Evolutionary conservation across 2,329 filamentous ascomycete species (phyloP), one percentile per base, ranked within the genome.

Genomic region (Sarocladium strictum): DNA sequence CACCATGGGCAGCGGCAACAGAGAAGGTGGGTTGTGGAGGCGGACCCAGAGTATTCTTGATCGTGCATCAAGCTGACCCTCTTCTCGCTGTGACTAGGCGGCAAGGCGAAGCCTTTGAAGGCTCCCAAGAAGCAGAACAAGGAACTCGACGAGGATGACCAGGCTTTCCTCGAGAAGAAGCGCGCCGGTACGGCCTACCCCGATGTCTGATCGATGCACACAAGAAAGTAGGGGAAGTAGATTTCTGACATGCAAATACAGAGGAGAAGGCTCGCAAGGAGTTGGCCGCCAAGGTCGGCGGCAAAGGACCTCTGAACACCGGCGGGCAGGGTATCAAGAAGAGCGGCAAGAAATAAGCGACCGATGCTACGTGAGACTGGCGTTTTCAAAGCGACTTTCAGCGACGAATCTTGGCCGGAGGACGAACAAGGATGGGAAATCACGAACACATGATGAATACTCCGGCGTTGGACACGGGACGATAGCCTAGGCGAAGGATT

Each of bases 291-390:
- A 89, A 90, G 76, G 86, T 89, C 45, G 86, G 87, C 65, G 89
- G 89, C 72, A 96, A 95, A 76, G 93, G 93, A 2, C 92, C 93
- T 35, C 70, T 97, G 69, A 92, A 91, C 75, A 87, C 84, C 29
- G 91, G 90, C 32, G 72, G 79, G 50, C 90, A 95, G 75, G 91
- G 90, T 59, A 96, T 97, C 78, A 97, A 97, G 86, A 97, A 96
- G 84, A 94, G 89, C 58, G 92, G 91, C 73, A 96, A 97, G 88
- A 96, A 97, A 86, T 96, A 80, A 75, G 64, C 45, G 53, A 50
- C 32, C 53, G 56, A 60, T 37, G 21, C 24, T 24, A 24, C 35
- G 35, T 23, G 21, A 21, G 9, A 35, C 27, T 12, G 47, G 47
- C 27, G 27, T 47, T 47, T 27, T 3, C 14, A 40, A 50, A 38